phyloP scores from a whole-genome alignment of 805 yeast genomes.

The Hemisphaericaspora nanyangensis region DNA sequence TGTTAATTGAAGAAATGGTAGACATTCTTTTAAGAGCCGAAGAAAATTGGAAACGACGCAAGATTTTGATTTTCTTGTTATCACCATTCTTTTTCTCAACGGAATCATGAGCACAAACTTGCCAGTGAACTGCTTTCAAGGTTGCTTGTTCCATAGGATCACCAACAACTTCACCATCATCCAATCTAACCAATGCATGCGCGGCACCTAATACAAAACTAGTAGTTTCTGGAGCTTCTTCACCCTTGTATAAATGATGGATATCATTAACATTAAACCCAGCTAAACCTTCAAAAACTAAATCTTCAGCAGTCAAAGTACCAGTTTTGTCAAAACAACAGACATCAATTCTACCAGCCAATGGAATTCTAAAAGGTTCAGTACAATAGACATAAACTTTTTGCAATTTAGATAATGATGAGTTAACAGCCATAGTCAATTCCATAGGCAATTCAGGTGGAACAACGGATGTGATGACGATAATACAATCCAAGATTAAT shows the following conservation, averaged over 20 bases:
- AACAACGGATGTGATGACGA: constrained; percentile 94
- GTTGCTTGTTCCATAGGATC: constrained; percentile 99
- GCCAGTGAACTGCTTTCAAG: constrained; percentile 82
- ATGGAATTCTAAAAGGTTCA: constrained; percentile 96
- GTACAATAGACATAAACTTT: constrained; percentile 93
- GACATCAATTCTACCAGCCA: constrained; percentile 96
- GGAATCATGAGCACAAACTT: constrained; percentile 69
- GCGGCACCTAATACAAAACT: constrained; percentile 84
- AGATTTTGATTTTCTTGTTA: constrained; percentile 56
- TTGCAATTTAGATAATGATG: constrained; percentile 81
- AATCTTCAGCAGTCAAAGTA: constrained; percentile 94
- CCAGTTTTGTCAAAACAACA: constrained; percentile 99
- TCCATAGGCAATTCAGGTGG: constrained; percentile 99
- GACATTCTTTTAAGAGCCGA: constrained; percentile 94
- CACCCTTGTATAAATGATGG: constrained; percentile 49
- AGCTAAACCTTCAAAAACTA: constrained; percentile 94
- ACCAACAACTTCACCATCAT: constrained; percentile 97
- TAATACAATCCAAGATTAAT: constrained; percentile 89
- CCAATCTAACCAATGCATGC: constrained; percentile 90
- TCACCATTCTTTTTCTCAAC: constrained; percentile 46
- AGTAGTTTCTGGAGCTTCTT: constrained; percentile 68
- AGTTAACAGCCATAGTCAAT: constrained; percentile 95
- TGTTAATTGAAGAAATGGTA: constrained; percentile 61
- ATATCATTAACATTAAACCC: constrained; percentile 59
- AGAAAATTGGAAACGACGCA: constrained; percentile 95